Percentiles rank a stretch among this genome's conserved stretches.
Evolutionary conservation across 78 protist species (phyloP).

Genomic region (Chrysochromulina parva): DNA sequence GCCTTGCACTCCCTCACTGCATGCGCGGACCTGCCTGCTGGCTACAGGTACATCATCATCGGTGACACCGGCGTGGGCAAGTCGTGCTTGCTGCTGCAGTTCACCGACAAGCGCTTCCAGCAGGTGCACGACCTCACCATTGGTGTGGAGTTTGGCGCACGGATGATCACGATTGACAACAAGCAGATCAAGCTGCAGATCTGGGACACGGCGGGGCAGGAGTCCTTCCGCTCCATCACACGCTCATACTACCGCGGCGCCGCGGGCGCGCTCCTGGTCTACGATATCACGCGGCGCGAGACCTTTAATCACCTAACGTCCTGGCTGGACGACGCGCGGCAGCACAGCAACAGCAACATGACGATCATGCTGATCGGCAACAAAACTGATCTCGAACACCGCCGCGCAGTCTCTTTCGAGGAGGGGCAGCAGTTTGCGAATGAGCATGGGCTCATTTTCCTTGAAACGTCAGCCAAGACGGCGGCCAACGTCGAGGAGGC

Average conservation of each 20-base stretch:
- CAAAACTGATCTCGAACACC: slow-evolving; percentile 89
- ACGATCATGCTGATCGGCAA: slow-evolving; percentile 96
- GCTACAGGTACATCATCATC: slow-evolving; percentile 88
- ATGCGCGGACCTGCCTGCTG: too few species aligned
- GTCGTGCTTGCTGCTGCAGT: slow-evolving; percentile 94
- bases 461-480: slow-evolving; percentile 97
- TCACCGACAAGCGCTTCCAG: slow-evolving; percentile 95
- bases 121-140: slow-evolving; percentile 97
- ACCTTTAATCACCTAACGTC: slow-evolving; percentile 91
- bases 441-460: slow-evolving; percentile 88
- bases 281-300: slow-evolving; percentile 78
- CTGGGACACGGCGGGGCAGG: slow-evolving; percentile 98
- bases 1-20: too few species aligned
- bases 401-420: slow-evolving; percentile 73
- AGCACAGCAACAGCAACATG: slow-evolving; percentile 80
- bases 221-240: slow-evolving; percentile 96
- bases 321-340: slow-evolving; percentile 90
- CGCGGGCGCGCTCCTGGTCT: slow-evolving; percentile 71
- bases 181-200: slow-evolving; percentile 95
- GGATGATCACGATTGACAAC: slow-evolving; percentile 83
- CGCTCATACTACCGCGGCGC: slow-evolving; percentile 98
- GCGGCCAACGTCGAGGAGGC: slow-evolving; percentile 93
- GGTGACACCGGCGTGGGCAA: slow-evolving; percentile 97
- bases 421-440: slow-evolving; percentile 93
- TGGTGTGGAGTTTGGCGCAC: slow-evolving; percentile 98